A percentile compares a stretch with the other conserved stretches of the same genome.
These are phyloP conservation scores for Kodamaea nitidulidarum DNA, from an alignment of 805 yeast genomes.

Conservation along the genomic window DNA sequence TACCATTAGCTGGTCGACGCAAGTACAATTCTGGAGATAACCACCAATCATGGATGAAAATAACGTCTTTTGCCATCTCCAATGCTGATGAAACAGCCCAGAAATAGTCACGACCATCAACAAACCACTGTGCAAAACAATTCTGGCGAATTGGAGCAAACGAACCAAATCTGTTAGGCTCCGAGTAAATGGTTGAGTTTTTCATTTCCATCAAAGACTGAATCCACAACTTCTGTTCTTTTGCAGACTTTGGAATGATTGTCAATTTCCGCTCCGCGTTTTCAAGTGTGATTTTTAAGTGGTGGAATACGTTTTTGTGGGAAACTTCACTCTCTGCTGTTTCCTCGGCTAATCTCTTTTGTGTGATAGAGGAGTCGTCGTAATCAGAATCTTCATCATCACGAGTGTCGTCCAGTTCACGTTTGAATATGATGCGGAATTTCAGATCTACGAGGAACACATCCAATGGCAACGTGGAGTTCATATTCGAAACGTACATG, in stretches of 20 bases:
- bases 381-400: conserved; percentile 43
- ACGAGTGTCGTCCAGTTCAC: conserved; percentile 19
- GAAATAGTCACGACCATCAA: conserved; percentile 92
- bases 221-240: conserved; percentile 69
- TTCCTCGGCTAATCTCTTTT: conserved; percentile 23
- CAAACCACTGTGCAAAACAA: conserved; percentile 93
- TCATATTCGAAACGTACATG: conserved; percentile 79
- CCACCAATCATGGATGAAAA: conserved; percentile 99
- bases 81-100: conserved; percentile 95
- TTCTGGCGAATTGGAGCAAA: conserved; percentile 89
- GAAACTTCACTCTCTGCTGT: conserved; percentile 16
- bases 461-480: conserved; percentile 84
- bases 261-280: conserved; percentile 77
- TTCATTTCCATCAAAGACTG: conserved; percentile 68
- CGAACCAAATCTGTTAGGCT: conserved; percentile 71
- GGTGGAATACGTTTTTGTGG: conserved; percentile 49
- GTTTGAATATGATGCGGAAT: conserved; percentile 56
- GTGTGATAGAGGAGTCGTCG: conserved; percentile 36
- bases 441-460: conserved; percentile 82
- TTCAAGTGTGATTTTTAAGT: conserved; percentile 52
- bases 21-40: conserved; percentile 88
- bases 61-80: conserved; percentile 88
- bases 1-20: conserved; percentile 92
- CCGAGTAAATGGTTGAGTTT: conserved; percentile 66
- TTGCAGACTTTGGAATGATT: conserved; percentile 62